Evolutionary conservation across 1,139 yeast genomes (phyloP).

Genomic region (Pichia sp.): DNA sequence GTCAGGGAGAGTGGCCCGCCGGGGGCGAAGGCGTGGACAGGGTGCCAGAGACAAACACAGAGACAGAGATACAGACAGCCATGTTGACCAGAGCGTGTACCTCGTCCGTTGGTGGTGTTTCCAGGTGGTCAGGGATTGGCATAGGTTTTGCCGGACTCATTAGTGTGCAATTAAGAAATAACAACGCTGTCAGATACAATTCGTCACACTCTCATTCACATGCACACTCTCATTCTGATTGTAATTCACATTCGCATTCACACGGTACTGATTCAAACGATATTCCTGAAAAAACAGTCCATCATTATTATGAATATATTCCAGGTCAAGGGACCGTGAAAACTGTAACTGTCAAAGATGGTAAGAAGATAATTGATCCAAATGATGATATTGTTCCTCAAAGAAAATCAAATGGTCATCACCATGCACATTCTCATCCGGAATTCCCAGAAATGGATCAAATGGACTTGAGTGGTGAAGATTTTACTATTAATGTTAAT

Average conservation of each 20-base stretch:
- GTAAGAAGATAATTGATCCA: constrained; percentile 8
- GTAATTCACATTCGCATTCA: constrained; percentile 4
- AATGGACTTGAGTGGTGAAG: constrained; percentile 26
- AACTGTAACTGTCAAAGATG: constrained; percentile 10
- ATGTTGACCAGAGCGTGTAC: no score
- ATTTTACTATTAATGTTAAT: constrained; percentile 22
- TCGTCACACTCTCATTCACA: constrained; percentile 2
- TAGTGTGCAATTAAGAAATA: neutral
- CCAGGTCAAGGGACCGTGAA: constrained; percentile 11
- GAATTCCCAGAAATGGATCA: constrained; percentile 25
- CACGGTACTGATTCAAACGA: neutral
- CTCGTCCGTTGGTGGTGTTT: no score
- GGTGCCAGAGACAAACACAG: no score
- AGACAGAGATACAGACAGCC: no score
- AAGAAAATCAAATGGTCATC: constrained; percentile 7
- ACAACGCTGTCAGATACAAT: neutral
- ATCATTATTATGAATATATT: constrained; percentile 15
- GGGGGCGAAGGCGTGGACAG: no score
- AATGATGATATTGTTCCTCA: constrained; percentile 9
- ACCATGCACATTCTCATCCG: constrained; percentile 21
- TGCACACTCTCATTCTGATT: constrained; percentile 3
- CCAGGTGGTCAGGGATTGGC: neutral
- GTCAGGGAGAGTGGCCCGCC: no score
- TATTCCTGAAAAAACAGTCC: constrained; percentile 8
- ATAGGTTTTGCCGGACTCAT: neutral